phyloP scores from a whole-genome alignment of 1,284 basidiomycete species.

The Fomitiporia mediterranea region DNA sequence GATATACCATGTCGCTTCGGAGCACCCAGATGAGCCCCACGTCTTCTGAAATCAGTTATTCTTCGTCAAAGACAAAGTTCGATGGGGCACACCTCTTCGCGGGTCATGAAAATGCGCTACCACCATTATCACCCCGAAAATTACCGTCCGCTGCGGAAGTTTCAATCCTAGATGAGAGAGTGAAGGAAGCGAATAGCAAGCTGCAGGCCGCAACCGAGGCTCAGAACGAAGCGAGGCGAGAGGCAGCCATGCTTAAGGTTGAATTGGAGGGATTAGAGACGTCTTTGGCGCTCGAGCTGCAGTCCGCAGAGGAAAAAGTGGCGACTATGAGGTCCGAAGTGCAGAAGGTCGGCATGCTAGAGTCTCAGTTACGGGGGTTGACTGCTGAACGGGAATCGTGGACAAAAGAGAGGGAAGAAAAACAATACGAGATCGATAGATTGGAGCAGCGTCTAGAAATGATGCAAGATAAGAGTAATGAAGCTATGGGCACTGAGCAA shows the following conservation, averaged over 20 bases:
- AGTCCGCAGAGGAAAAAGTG: constrained; percentile 49
- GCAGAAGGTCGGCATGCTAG: constrained; percentile 45
- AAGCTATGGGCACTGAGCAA: constrained; percentile 39
- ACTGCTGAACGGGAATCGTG: constrained; percentile 47
- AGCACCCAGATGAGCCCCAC: constrained; percentile 50
- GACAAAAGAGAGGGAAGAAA: constrained; percentile 48
- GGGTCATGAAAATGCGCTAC: constrained; percentile 61
- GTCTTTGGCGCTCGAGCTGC: constrained; percentile 56
- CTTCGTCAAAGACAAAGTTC: constrained; percentile 49
- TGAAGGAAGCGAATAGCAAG: constrained; percentile 53
- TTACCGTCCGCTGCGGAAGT: constrained; percentile 38
- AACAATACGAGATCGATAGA: constrained; percentile 40
- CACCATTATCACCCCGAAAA: constrained; percentile 38
- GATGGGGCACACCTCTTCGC: constrained; percentile 81
- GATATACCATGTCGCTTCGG: constrained; percentile 48
- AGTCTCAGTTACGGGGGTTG: constrained; percentile 47
- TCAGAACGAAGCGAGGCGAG: constrained; percentile 55
- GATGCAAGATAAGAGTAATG: constrained; percentile 42
- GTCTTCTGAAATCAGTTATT: constrained; percentile 42
- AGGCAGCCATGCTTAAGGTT: constrained; percentile 51
- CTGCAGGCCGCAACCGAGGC: constrained; percentile 54
- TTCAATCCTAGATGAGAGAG: constrained; percentile 48
- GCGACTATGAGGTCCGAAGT: constrained; percentile 8
- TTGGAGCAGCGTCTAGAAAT: constrained; percentile 42
- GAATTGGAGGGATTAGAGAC: constrained; percentile 67